Percentiles rank a stretch among this genome's conserved stretches.
These are phyloP conservation scores for Beauveria brongniartii DNA, from an alignment of 2,329 filamentous ascomycete genomes.

Conservation along the genomic window DNA sequence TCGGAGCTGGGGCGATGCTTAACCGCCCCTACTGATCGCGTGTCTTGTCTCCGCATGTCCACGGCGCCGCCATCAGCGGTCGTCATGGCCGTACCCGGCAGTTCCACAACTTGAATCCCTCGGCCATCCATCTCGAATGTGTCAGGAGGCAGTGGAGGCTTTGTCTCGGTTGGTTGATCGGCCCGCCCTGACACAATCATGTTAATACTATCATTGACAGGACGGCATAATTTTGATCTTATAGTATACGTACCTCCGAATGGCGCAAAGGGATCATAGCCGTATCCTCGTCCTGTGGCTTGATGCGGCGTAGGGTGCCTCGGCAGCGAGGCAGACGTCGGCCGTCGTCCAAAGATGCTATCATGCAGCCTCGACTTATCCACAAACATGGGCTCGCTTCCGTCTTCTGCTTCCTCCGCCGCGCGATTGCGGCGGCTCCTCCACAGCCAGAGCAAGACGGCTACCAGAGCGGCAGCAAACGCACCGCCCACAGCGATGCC, in stretches of 20 bases:
- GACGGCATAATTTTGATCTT: no score
- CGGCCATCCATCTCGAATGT: conserved; percentile 33
- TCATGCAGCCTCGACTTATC: conserved; percentile 6
- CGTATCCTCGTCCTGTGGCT: background rate
- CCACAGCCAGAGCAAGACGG: conserved; percentile 19
- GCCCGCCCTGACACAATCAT: conserved; percentile 21
- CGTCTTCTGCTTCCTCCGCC: background rate
- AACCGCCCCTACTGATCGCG: background rate
- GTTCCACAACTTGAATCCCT: conserved; percentile 23
- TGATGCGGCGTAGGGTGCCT: background rate
- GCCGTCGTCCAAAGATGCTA: conserved; percentile 3
- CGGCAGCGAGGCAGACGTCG: background rate
- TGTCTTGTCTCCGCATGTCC: background rate
- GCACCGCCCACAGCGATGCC: conserved; percentile 23
- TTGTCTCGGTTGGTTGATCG: conserved; percentile 21
- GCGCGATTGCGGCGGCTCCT: background rate
- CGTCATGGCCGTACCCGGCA: conserved; percentile 21
- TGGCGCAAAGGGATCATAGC: conserved; percentile 32
- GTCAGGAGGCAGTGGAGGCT: conserved; percentile 19
- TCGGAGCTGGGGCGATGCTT: conserved; percentile 16
- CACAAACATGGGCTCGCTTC: background rate
- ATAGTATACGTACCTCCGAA: conserved; percentile 31
- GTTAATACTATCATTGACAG: no score
- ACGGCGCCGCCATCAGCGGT: background rate
- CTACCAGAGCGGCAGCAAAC: conserved; percentile 25